Evolutionary conservation across 345 rosid genomes (phyloP).

Genomic region (Atalantia buxifolia): DNA sequence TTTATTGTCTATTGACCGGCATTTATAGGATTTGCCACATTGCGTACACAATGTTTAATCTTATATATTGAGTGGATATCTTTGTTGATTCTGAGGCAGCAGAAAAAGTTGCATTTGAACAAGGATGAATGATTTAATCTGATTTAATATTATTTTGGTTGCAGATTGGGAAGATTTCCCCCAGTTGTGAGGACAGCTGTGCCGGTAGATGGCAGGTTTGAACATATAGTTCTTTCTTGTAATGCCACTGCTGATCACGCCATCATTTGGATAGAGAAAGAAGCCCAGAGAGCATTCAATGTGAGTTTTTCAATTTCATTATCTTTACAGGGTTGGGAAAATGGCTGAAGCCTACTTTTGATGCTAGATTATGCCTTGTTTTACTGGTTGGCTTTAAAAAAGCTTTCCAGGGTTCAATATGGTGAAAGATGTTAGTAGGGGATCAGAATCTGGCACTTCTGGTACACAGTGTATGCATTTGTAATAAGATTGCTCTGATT

Average conservation of each 20-base stretch:
- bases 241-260: constrained; percentile 96
- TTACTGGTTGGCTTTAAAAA: not conserved
- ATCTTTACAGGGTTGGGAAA: not conserved
- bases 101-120: not conserved
- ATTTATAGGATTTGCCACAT: not conserved
- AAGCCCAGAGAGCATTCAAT: constrained; percentile 70
- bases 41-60: not conserved
- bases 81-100: not conserved
- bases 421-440: not conserved
- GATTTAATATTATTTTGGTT: constrained; percentile 1
- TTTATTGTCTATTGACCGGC: not conserved
- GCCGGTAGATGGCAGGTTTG: constrained; percentile 95
- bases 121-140: constrained; percentile 2
- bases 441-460: not conserved
- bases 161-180: constrained; percentile 79
- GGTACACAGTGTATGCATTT: not conserved
- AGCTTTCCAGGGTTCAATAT: not conserved
- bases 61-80: not conserved
- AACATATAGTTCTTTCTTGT: constrained; percentile 90
- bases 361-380: not conserved
- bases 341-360: not conserved
- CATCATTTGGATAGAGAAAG: constrained; percentile 87
- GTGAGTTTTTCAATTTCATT: constrained; percentile 38
- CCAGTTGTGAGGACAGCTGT: constrained; percentile 94
- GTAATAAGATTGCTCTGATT: not conserved